Percentiles rank a stretch among this genome's conserved stretches.
Evolutionary conservation across 2,329 filamentous ascomycete genomes (phyloP).

Genomic region (Alternaria metachromatica): DNA sequence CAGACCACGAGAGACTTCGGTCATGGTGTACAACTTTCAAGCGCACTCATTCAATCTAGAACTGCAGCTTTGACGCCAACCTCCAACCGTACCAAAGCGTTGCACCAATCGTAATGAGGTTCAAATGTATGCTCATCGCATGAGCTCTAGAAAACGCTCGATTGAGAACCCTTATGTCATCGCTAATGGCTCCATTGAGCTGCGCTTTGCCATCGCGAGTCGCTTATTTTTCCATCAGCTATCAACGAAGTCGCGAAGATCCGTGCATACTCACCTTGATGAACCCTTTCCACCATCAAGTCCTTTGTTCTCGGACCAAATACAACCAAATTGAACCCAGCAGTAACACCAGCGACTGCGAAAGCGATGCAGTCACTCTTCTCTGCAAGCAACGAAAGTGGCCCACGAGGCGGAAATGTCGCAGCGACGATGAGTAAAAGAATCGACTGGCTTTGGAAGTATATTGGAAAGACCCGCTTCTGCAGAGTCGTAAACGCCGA

Average conservation of each 20-base stretch:
- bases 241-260: background rate
- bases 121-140: constrained; percentile 54
- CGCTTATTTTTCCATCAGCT: constrained; percentile 10
- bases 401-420: constrained; percentile 45
- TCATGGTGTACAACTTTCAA: background rate
- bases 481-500: constrained; percentile 50
- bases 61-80: background rate
- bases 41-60: background rate
- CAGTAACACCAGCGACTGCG: constrained; percentile 37
- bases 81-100: constrained; percentile 34
- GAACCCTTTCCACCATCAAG: constrained; percentile 45
- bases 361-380: constrained; percentile 36
- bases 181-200: background rate
- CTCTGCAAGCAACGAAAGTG: constrained; percentile 32
- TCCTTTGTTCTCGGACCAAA: constrained; percentile 46
- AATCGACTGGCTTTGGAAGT: constrained; percentile 49
- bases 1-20: accelerated
- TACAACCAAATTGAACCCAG: constrained; percentile 45
- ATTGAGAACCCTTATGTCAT: constrained; percentile 36
- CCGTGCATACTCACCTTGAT: constrained; percentile 28
- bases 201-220: constrained; percentile 21
- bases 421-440: constrained; percentile 44
- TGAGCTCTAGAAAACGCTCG: constrained; percentile 47
- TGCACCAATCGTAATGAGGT: constrained; percentile 47
- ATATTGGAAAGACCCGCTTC: constrained; percentile 50